Evolutionary conservation across 1,139 yeast genomes (phyloP).

Genomic region (Suhomyces guaymorum): DNA sequence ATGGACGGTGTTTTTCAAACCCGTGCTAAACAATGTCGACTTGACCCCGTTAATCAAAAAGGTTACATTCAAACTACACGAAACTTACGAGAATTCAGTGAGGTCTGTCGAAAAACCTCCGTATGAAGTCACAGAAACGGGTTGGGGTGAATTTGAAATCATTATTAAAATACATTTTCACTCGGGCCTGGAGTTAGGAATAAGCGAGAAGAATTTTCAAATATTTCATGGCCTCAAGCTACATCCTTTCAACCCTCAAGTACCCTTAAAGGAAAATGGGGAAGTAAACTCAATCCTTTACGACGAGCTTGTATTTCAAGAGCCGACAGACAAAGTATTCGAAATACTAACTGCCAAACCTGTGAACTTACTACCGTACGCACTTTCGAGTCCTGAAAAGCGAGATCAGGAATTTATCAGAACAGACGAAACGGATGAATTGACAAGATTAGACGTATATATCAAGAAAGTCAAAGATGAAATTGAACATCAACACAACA

Average conservation of each 20-base stretch:
- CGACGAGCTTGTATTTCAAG: constrained; percentile 93
- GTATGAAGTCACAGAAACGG: constrained; percentile 93
- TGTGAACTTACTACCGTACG: constrained; percentile 69
- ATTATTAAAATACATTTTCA: constrained; percentile 83
- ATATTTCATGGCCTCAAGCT: constrained; percentile 86
- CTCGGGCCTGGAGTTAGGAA: constrained; percentile 63
- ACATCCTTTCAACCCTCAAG: constrained; percentile 76
- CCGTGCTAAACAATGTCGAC: constrained; percentile 75
- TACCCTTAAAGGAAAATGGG: constrained; percentile 41
- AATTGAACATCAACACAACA: constrained; percentile 51
- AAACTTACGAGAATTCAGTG: constrained; percentile 84
- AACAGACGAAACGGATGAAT: constrained; percentile 70
- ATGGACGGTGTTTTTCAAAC: constrained; percentile 93
- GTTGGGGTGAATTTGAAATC: constrained; percentile 99
- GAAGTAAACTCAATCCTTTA: constrained; percentile 68
- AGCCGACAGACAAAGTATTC: constrained; percentile 89
- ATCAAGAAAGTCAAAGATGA: constrained; percentile 61
- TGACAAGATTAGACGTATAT: constrained; percentile 70
- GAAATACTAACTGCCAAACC: constrained; percentile 75
- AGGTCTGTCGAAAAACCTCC: constrained; percentile 88
- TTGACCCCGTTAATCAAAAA: constrained; percentile 80
- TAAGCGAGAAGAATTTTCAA: constrained; percentile 81
- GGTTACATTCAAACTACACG: constrained; percentile 93
- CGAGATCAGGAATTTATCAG: constrained; percentile 46
- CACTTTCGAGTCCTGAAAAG: constrained; percentile 45